Conservation (phyloP, 768 basidiomycete species). For the Coprinellus micaceus region DNA sequence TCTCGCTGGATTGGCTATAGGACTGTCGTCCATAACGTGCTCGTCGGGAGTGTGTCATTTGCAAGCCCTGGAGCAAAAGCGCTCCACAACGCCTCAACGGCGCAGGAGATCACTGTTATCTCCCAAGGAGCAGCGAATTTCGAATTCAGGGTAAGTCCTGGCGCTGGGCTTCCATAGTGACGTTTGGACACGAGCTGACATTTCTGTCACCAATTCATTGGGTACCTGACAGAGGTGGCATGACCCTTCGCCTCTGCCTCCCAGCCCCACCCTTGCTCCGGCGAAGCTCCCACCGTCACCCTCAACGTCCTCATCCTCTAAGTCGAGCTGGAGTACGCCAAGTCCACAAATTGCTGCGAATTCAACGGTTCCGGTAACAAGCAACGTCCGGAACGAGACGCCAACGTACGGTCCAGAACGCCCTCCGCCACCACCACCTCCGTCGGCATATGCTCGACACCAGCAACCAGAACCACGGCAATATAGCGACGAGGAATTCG, state of each 20-base stretch:
- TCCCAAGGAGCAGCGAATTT: conserved; percentile 54
- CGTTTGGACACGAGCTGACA: neutral
- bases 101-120: conserved; percentile 75
- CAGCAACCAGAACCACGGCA: neutral
- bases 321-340: conserved; percentile 16
- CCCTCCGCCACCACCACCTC: neutral
- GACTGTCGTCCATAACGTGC: conserved; percentile 69
- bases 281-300: conserved; percentile 26
- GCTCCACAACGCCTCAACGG: conserved; percentile 77
- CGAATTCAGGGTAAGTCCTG: conserved; percentile 45
- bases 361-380: neutral
- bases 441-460: neutral
- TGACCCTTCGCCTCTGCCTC: conserved; percentile 62
- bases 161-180: neutral
- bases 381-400: neutral
- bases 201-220: too few relatives aligned
- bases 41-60: conserved; percentile 77
- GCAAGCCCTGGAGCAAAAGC: conserved; percentile 72
- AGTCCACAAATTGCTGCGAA: conserved; percentile 15
- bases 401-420: too few relatives aligned
- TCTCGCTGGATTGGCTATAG: conserved; percentile 25
- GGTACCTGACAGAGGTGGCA: conserved; percentile 53
- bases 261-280: conserved; percentile 36
- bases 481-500: conserved; percentile 4
- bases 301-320: conserved; percentile 18